Base-by-base conservation (phyloP, 768 basidiomycete species). In the Mycena belliarum region DNA sequence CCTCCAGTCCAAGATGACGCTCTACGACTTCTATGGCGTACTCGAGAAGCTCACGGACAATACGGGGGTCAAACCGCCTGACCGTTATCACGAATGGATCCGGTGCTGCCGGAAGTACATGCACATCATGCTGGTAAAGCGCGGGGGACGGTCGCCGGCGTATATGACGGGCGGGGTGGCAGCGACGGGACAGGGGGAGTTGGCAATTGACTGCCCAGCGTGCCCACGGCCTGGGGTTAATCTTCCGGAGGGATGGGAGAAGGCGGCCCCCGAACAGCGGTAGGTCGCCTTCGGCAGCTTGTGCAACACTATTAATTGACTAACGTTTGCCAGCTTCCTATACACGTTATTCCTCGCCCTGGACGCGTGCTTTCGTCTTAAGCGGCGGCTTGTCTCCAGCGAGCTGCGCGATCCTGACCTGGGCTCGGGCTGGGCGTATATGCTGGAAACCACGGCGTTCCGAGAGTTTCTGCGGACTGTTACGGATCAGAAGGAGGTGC, bases 221-320 rank as follows among this genome's bases (percentile, higher is more conserved):
- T 77, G 76, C 57, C 76, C 75, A 1, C 68, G 69, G 0, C 70
- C 69, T 0, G 68, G 60, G 0, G 59, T 67, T 0, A 75, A 75
- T 57, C 49, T 77, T 1, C 67, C 66, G 0, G 43, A 49, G 1
- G 60, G 62, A 28, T 74, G 69, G 71, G 41, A 65, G 24, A 35
- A 64, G 6, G 59, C 54, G 5, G 35, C 61, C 0, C 43, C 38
- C 3, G 57, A 69, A n/a, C 18, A 41, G 1, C 35, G 49, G 68
- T 70, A 55, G 26, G 66, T 61, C 25, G 16, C 18, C 29, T n/a
- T 38, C 3, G 18, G 16, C 18, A n/a, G n/a, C n/a, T n/a, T 38
- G 18, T n/a, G 18, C 4, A 38, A 6, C 12, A n/a, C 21, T 6
- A 14, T 2, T 16, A 8, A n/a, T n/a, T n/a, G n/a, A n/a, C 41